Evolutionary conservation across 2,329 filamentous ascomycete genomes (phyloP).

Genomic region (Neodidymelliopsis sp.): DNA sequence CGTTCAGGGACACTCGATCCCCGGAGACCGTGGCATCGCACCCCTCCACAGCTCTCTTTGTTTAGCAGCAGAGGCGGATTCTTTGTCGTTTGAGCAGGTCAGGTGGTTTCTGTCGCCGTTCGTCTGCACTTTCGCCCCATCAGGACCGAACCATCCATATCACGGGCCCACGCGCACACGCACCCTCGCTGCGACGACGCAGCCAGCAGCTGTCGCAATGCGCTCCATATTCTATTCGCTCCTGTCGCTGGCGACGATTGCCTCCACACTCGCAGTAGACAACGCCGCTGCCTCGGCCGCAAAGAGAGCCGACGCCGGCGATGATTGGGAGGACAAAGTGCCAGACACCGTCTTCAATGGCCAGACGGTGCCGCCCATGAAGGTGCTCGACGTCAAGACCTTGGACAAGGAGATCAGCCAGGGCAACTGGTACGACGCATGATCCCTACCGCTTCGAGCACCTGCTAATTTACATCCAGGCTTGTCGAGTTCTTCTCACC

Average conservation of each 20-base stretch:
- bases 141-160: background rate
- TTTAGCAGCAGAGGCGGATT: background rate
- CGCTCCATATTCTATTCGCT: slow-evolving; percentile 47
- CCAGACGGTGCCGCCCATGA: slow-evolving; percentile 69
- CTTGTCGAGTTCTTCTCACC: slow-evolving; percentile 62
- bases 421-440: slow-evolving; percentile 70
- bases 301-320: slow-evolving; percentile 26
- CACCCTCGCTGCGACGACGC: slow-evolving; percentile 17
- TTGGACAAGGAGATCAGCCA: slow-evolving; percentile 66
- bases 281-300: slow-evolving; percentile 18
- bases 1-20: slow-evolving; percentile 7
- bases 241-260: slow-evolving; percentile 49
- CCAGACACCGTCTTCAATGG: slow-evolving; percentile 69
- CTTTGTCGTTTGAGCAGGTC: background rate
- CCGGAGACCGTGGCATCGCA: slow-evolving; percentile 4
- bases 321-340: slow-evolving; percentile 39
- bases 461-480: slow-evolving; percentile 25
- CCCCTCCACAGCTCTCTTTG: background rate
- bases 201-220: slow-evolving; percentile 36
- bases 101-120: background rate
- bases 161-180: background rate
- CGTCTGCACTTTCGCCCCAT: background rate
- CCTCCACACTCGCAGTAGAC: slow-evolving; percentile 36
- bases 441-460: no score
- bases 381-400: slow-evolving; percentile 65